Conservation (phyloP, 2,329 filamentous ascomycete species). For the Exophiala mesophila region DNA sequence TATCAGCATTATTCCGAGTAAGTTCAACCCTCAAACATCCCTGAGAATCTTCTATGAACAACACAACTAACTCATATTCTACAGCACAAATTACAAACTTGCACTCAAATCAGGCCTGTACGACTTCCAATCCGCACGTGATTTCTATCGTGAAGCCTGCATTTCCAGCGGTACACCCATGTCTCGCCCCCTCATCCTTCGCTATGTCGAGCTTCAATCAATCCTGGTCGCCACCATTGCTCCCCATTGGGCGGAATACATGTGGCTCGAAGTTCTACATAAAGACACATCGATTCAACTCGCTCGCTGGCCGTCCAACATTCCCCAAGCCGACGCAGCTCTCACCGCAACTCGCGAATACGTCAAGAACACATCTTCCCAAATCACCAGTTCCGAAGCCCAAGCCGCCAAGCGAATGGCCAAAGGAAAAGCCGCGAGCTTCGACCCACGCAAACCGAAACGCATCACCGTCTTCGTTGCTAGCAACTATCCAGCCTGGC, state of each 20-base stretch:
- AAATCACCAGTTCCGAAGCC: constrained; percentile 80
- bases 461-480: constrained; percentile 82
- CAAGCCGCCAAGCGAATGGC: constrained; percentile 73
- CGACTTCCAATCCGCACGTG: constrained; percentile 81
- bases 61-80: constrained; percentile 10
- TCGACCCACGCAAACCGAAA: constrained; percentile 89
- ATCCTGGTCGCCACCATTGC: constrained; percentile 77
- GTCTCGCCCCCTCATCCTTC: constrained; percentile 72
- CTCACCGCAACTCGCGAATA: constrained; percentile 79
- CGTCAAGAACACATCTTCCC: constrained; percentile 66
- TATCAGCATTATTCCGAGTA: constrained; percentile 69
- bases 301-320: constrained; percentile 63
- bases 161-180: constrained; percentile 74
- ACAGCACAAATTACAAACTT: constrained; percentile 70
- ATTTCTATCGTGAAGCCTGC: constrained; percentile 83
- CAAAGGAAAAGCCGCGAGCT: constrained; percentile 81
- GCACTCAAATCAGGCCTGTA: constrained; percentile 85
- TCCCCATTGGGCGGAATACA: constrained; percentile 90
- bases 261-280: constrained; percentile 87
- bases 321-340: constrained; percentile 59
- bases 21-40: constrained; percentile 31
- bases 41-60: too few relatives aligned
- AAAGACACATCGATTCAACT: constrained; percentile 72
- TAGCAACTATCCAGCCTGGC: constrained; percentile 79
- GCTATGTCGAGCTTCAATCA: constrained; percentile 82